Percentiles rank a stretch among this genome's conserved stretches.
These are phyloP conservation scores for Hymenoscyphus occultus DNA, from an alignment of 2,329 filamentous ascomycete genomes.

Conservation along the genomic window DNA sequence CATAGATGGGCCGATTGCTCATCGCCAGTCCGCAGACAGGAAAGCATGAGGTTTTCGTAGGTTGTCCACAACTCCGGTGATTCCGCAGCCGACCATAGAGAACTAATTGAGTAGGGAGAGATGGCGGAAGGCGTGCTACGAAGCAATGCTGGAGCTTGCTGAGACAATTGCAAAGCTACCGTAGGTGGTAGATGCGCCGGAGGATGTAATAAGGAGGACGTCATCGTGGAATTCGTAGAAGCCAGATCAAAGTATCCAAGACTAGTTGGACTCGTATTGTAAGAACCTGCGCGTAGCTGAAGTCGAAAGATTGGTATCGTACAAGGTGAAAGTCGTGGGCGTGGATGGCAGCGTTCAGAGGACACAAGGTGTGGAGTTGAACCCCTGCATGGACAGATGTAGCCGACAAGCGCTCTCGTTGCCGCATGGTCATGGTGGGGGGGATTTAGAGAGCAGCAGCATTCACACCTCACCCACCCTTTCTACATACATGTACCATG, in stretches of 20 bases:
- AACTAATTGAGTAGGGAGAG: conserved; percentile 52
- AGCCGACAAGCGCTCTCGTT: conserved; percentile 1
- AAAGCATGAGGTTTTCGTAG: conserved; percentile 82
- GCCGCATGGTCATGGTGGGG: conserved; percentile 4
- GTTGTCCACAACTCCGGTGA: conserved; percentile 77
- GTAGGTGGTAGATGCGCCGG: conserved; percentile 55
- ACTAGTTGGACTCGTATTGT: neutral
- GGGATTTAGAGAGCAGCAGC: neutral
- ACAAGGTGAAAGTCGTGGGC: neutral
- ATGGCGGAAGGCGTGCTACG: conserved; percentile 52
- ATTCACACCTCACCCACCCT: neutral
- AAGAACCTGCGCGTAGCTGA: neutral
- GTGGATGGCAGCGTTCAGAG: neutral
- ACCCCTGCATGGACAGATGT: too few relatives aligned
- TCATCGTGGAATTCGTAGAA: conserved; percentile 39
- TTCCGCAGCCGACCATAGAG: conserved; percentile 59
- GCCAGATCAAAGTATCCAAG: neutral
- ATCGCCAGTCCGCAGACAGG: conserved; percentile 81
- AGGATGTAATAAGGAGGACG: conserved; percentile 53
- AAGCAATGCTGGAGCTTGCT: conserved; percentile 57
- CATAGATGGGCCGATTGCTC: conserved; percentile 72
- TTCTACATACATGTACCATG: neutral
- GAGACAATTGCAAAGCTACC: conserved; percentile 56
- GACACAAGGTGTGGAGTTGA: neutral
- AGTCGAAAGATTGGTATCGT: neutral